Conservation (phyloP, 177 flowering plant species). For the Tripterygium wilfordii region DNA sequence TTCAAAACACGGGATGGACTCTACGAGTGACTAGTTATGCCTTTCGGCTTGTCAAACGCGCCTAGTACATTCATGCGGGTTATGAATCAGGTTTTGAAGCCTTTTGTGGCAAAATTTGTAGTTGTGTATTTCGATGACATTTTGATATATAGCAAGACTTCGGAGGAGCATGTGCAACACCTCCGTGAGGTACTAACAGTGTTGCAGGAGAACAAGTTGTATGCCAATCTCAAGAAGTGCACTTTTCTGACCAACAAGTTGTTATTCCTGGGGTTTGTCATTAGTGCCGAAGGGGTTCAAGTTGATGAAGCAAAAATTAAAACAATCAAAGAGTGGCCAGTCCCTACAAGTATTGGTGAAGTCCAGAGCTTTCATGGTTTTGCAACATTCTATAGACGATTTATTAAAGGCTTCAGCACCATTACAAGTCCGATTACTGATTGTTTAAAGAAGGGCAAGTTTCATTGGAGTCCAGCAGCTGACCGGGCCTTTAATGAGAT, state of each 20-base stretch:
- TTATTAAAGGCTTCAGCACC: no score
- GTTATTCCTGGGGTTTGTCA: background rate
- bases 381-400: no score
- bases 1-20: slow-evolving; percentile 5
- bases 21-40: no score
- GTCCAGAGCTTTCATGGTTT: no score
- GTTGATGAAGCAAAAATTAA: no score
- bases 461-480: background rate
- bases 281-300: background rate
- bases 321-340: background rate
- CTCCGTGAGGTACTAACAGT: background rate
- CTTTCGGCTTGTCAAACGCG: no score
- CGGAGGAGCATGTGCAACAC: background rate
- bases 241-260: background rate
- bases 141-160: background rate
- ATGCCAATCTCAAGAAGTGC: background rate
- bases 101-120: background rate
- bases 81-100: background rate
- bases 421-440: no score
- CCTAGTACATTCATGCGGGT: no score
- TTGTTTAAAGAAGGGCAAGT: no score
- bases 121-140: background rate
- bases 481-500: background rate
- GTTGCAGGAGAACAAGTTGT: background rate
- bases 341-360: no score